Evolutionary conservation across 768 basidiomycete species (phyloP), one percentile per base, ranked within the genome.

Genomic region (Scleroderma bovista): DNA sequence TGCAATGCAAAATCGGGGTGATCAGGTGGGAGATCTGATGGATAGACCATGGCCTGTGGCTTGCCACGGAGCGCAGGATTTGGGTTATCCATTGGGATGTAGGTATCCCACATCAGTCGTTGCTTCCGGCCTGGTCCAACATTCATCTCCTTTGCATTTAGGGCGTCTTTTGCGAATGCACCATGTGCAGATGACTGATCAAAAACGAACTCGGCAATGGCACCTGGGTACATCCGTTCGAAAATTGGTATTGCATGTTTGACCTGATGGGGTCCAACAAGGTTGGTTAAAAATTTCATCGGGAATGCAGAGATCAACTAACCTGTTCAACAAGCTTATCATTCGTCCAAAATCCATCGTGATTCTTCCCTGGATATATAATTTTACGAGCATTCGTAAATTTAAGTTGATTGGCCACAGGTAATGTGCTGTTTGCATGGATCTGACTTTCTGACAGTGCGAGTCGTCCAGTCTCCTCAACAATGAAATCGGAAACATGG

Each of bases 131-230:
- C 56, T 5, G 53, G 53, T 16, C 34, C 38, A 10, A 53, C 40
- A 46, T 64, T 66, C 60, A 64, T 64, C 3, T 63, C 60, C 38
- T 61, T 56, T 20, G 48, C 57, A 48, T 63, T 55, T 1, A 64
- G 51, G 12, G 61, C 59, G 44, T 66, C 60, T 16, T 48, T 46
- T 20, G 62, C 49, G 17, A 60, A 60, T 11, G 57, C 57, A 17
- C 59, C 55, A 37, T 65, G 57, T 8, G 62, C 57, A 0, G 54
- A 65, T 2, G 59, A 65, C 45, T 60, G 59, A 47, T 66, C 55
- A 41, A 66, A 66, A 29, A 59, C 46, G 15, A 55, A 65, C 23
- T 59, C 49, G 1, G 42, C 57, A 4, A 54, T 19, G 6, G 52
- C 54, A n/a, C 52, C 47, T 6, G 57, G 60, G 42, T 57, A 56